Conservation (phyloP, 1,284 basidiomycete genomes). For the Sanguinoderma infundibulare region DNA sequence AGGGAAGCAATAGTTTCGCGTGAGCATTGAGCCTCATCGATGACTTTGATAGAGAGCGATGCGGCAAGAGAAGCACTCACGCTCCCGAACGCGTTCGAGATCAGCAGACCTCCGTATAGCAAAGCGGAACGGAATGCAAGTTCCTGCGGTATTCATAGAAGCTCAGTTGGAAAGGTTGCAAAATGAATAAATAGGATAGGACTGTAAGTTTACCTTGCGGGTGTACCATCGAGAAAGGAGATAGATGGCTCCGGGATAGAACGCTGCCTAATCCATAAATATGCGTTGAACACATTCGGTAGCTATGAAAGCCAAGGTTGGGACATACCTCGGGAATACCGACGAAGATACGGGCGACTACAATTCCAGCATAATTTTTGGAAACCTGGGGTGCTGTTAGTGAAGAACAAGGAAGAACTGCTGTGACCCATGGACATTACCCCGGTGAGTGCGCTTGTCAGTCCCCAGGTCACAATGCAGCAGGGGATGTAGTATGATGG, state of each 20-base stretch:
- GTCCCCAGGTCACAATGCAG: constrained; percentile 67
- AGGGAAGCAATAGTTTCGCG: too few species aligned
- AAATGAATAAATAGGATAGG: background rate
- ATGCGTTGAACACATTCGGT: background rate
- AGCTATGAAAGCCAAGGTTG: background rate
- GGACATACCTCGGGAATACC: constrained; percentile 58
- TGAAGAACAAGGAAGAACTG: background rate
- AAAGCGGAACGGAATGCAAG: constrained; percentile 72
- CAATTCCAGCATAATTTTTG: constrained; percentile 56
- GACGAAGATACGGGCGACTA: constrained; percentile 64
- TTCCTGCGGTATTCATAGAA: constrained; percentile 45
- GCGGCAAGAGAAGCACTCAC: constrained; percentile 40
- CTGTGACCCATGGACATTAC: constrained; percentile 37
- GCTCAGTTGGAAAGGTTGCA: background rate
- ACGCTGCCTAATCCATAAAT: constrained; percentile 48
- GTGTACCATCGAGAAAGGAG: constrained; percentile 71
- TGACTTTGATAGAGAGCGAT: background rate
- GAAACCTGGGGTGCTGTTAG: constrained; percentile 48
- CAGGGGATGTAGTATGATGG: constrained; percentile 65
- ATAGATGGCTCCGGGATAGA: constrained; percentile 67
- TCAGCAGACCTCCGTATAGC: constrained; percentile 69
- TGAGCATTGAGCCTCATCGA: background rate
- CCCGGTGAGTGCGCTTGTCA: constrained; percentile 65
- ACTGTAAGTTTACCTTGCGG: constrained; percentile 49
- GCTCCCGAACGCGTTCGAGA: constrained; percentile 79